Base-by-base conservation (phyloP, 768 basidiomycete species). In the Tricholoma matsutake region DNA sequence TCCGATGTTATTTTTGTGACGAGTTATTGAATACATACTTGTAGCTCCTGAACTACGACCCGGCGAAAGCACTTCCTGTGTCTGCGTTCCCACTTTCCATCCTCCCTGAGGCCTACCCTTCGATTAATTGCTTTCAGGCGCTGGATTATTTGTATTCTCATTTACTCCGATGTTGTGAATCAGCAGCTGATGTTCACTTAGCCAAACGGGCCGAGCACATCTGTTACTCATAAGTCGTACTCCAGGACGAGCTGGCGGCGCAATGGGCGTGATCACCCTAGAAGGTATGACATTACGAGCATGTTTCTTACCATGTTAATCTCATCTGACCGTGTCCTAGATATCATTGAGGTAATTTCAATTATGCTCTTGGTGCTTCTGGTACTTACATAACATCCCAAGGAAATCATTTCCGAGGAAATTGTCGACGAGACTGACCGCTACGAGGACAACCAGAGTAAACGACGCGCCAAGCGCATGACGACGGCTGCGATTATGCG, bases 341-440 rank as follows among this genome's bases (percentile, higher is more conserved):
- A 92, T 69, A 84, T 92, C 64, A 91, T 92, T 60, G 91, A 92
- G 71, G 85, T 83, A 47, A 59, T 13, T 57, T 18, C 11, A 10
- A 32, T 31, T 29, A 20, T 2, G 6, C 25, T 18, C 0, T n/a
- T 20, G 6, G 4, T 29, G 37, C 20, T 37, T 43, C 10, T n/a
- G 9, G 11, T 39, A 43, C 16, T 18, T 13, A 39, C 25, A 10
- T 2, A 43, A n/a, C 14, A 5, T 61, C 3, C 72, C 63, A 74
- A 92, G 83, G 95, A 96, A 81, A 97, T 98, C 63, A 92, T 98
- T 18, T 88, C 91, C 0, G 94, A 97, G 75, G 96, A 97, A 71
- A 96, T 97, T 57, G 90, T 96, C 31, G 95, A 96, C 68, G 95
- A 97, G 74, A 96, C 94, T 2, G 95, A 97, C 74, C 82, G 87